A percentile compares a stretch with the other conserved stretches of the same genome.
phyloP scores from a whole-genome alignment of 139 green algal genomes.

The Diplosphaera chodatii region DNA sequence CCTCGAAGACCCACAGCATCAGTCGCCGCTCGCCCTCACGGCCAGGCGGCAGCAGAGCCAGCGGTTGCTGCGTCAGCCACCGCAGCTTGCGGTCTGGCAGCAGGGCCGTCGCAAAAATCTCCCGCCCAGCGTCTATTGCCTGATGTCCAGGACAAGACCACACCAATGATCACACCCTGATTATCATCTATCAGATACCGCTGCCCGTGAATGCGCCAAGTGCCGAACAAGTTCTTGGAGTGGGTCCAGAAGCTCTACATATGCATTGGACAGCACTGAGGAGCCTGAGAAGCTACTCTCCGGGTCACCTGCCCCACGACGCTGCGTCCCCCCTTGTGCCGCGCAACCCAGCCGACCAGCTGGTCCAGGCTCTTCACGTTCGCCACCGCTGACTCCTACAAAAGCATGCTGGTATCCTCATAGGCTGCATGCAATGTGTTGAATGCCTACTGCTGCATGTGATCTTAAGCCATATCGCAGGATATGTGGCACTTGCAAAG shows the following conservation, averaged over 20 bases:
- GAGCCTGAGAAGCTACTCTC: no score
- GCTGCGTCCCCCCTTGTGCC: conserved; percentile 44
- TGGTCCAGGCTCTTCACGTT: conserved; percentile 74
- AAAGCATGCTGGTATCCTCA: no score
- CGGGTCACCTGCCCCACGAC: conserved; percentile 33
- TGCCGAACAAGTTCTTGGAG: no score
- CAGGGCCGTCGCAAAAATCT: conserved; percentile 75
- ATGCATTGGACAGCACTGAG: no score
- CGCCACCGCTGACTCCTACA: conserved; percentile 60
- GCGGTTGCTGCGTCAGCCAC: conserved; percentile 48
- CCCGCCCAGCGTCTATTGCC: conserved; percentile 66
- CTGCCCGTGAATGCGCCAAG: no score
- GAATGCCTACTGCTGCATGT: no score
- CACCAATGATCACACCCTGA: no score
- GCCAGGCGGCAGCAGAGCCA: conserved; percentile 33
- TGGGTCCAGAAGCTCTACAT: no score
- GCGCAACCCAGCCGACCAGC: conserved; percentile 59
- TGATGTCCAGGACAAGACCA: conserved; percentile 5
- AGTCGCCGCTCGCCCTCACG: conserved; percentile 54
- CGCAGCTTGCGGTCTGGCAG: conserved; percentile 85
- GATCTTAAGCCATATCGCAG: neutral
- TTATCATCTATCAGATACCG: no score
- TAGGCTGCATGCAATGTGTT: no score
- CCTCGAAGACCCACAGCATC: conserved; percentile 78
- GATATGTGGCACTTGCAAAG: neutral